Percentiles rank a stretch among this genome's conserved stretches.
Evolutionary conservation across 2,329 filamentous ascomycete species (phyloP).

Genomic region (Alternaria arbusti): DNA sequence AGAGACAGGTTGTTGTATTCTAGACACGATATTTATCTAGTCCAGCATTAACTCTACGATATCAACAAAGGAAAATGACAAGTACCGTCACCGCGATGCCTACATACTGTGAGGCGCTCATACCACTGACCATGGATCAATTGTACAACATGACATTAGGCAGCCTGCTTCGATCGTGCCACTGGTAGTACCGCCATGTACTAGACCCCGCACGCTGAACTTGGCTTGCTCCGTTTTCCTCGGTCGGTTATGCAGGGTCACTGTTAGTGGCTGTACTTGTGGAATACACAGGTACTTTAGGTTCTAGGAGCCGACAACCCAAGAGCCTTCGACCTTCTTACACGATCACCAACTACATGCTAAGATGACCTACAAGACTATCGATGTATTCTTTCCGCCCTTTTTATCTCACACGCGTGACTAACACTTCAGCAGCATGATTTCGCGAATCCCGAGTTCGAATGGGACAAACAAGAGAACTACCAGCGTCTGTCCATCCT

Average conservation of each 20-base stretch:
- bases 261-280: background rate
- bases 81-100: background rate
- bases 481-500: background rate
- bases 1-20: constrained; percentile 49
- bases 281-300: background rate
- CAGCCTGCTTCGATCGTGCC: background rate
- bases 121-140: background rate
- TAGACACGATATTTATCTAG: constrained; percentile 1
- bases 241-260: background rate
- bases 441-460: background rate
- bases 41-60: background rate
- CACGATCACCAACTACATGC: background rate
- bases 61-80: background rate
- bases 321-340: background rate
- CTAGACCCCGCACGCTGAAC: background rate
- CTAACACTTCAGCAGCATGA: background rate
- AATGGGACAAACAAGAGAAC: background rate
- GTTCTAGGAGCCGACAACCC: background rate
- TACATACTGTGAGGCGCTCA: background rate
- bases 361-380: background rate
- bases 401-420: background rate
- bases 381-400: background rate
- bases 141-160: background rate
- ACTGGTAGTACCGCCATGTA: background rate
- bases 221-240: background rate